phyloP scores from a whole-genome alignment of 805 yeast species.

The Priceomyces castillae region DNA sequence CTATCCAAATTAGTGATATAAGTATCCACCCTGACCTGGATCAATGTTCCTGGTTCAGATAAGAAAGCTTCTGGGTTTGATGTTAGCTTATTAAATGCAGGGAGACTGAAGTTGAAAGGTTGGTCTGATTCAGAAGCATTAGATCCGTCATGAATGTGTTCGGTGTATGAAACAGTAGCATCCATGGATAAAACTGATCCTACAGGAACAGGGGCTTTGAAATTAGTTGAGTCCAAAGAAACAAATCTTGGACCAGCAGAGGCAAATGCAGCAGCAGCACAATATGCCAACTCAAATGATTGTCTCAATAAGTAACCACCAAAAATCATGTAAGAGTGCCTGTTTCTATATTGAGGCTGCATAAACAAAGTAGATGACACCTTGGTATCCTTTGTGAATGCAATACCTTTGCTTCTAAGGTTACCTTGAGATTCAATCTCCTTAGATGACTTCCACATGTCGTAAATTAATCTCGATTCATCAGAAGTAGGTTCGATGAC shows the following conservation, averaged over 20 bases:
- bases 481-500: constrained; percentile 62
- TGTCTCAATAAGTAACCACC: constrained; percentile 94
- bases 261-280: constrained; percentile 87
- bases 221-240: constrained; percentile 85
- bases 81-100: constrained; percentile 56
- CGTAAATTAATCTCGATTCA: constrained; percentile 74
- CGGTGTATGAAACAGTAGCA: constrained; percentile 84
- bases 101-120: constrained; percentile 51
- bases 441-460: constrained; percentile 56
- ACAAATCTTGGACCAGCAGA: constrained; percentile 85
- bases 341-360: constrained; percentile 96
- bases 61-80: constrained; percentile 56
- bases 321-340: constrained; percentile 91
- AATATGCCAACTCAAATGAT: constrained; percentile 89
- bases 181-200: constrained; percentile 84
- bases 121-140: constrained; percentile 24
- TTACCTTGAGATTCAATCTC: constrained; percentile 30
- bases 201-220: constrained; percentile 93
- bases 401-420: constrained; percentile 47
- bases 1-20: constrained; percentile 67
- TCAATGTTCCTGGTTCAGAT: constrained; percentile 77
- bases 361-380: constrained; percentile 78
- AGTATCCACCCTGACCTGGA: constrained; percentile 88
- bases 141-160: constrained; percentile 55
- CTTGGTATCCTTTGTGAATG: constrained; percentile 68